Percentiles rank a stretch among this genome's conserved stretches.
Conservation (phyloP, 805 yeast genomes). For the Wickerhamomyces chambardii region DNA sequence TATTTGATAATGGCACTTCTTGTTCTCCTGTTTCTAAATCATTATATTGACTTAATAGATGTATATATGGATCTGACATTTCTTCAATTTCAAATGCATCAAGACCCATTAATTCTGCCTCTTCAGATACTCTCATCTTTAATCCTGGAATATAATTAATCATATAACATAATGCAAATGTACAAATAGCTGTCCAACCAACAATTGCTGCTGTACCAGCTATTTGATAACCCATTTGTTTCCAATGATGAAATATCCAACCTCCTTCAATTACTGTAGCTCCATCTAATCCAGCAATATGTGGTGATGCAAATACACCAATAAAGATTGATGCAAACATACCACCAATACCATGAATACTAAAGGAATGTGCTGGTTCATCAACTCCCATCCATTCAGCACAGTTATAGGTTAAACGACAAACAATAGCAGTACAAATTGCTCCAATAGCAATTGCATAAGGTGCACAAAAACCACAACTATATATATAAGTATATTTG, state of each 20-base stretch:
- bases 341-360: conserved; percentile 97
- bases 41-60: neutral
- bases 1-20: neutral
- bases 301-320: conserved; percentile 77
- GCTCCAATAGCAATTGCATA: conserved; percentile 90
- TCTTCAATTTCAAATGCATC: conserved; percentile 44
- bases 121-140: conserved; percentile 32
- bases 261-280: conserved; percentile 82
- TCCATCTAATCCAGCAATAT: conserved; percentile 87
- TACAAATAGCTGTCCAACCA: conserved; percentile 36
- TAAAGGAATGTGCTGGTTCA: conserved; percentile 88
- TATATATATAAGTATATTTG: too few relatives aligned
- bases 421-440: conserved; percentile 64
- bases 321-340: conserved; percentile 78
- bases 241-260: conserved; percentile 87
- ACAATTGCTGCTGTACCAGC: conserved; percentile 38
- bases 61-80: conserved; percentile 23
- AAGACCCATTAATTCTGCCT: conserved; percentile 42
- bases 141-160: conserved; percentile 44
- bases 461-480: conserved; percentile 80
- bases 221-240: conserved; percentile 83
- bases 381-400: conserved; percentile 74
- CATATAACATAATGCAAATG: conserved; percentile 32
- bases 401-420: conserved; percentile 82
- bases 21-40: neutral